Percentiles rank a stretch among this genome's conserved stretches.
Conservation (phyloP, 768 basidiomycete genomes). For the Suillus clintonianus region DNA sequence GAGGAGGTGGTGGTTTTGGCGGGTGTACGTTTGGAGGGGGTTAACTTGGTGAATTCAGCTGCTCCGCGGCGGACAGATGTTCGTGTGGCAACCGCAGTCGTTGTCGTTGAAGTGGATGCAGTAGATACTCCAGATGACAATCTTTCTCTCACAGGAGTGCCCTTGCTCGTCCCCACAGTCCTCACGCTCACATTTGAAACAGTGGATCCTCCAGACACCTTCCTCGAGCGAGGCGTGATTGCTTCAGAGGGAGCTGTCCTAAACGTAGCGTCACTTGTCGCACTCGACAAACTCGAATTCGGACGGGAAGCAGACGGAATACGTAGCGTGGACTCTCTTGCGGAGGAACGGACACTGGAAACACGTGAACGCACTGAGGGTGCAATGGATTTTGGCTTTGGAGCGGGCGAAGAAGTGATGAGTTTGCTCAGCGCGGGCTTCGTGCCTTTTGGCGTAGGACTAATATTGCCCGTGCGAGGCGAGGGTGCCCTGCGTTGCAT, state of each 20-base stretch:
- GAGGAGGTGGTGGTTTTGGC: neutral
- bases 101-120: constrained; percentile 8
- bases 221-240: constrained; percentile 32
- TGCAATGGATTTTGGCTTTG: constrained; percentile 12
- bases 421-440: constrained; percentile 13
- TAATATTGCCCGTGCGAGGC: constrained; percentile 1
- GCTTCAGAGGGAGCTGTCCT: constrained; percentile 32
- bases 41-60: constrained; percentile 19
- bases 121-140: constrained; percentile 30
- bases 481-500: neutral
- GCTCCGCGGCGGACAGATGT: constrained; percentile 24
- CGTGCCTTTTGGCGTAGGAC: constrained; percentile 2
- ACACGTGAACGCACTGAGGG: constrained; percentile 22
- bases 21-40: constrained; percentile 14
- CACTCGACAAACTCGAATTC: constrained; percentile 29
- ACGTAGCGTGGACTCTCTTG: constrained; percentile 27
- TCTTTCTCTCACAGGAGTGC: constrained; percentile 14
- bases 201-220: constrained; percentile 29
- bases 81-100: constrained; percentile 15
- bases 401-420: constrained; percentile 8
- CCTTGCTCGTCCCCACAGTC: constrained; percentile 27
- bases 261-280: constrained; percentile 32
- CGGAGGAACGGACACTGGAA: constrained; percentile 28
- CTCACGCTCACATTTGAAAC: constrained; percentile 32
- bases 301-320: constrained; percentile 33